Percentiles rank a stretch among this genome's conserved stretches.
These are phyloP conservation scores for Nephromyces sp. DNA, from an alignment of 169 alveolate genomes.

Conservation along the genomic window DNA sequence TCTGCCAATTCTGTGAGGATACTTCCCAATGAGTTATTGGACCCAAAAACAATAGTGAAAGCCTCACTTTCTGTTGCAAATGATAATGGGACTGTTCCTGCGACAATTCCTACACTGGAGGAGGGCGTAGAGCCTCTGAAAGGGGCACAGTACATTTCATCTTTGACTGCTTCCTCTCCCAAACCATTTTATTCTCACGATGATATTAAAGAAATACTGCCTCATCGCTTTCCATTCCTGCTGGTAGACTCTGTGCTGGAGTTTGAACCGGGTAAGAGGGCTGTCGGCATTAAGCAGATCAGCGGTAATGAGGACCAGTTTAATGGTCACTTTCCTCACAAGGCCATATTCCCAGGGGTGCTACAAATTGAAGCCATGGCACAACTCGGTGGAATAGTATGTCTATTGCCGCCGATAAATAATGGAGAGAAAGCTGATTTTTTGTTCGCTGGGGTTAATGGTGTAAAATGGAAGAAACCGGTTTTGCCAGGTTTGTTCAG, in stretches of 20 bases:
- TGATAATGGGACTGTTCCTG: too few species aligned
- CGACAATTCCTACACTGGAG: too few species aligned
- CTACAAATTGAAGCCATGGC: conserved; percentile 53
- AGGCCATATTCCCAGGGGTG: conserved; percentile 52
- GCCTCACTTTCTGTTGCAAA: too few species aligned
- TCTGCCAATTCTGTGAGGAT: too few species aligned
- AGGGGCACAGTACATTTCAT: too few species aligned
- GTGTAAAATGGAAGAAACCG: conserved; percentile 51
- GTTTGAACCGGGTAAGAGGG: conserved; percentile 38
- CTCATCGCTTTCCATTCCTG: conserved; percentile 53
- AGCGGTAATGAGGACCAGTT: conserved; percentile 42
- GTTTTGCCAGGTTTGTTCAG: conserved; percentile 43
- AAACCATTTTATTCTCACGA: too few species aligned
- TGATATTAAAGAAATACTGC: conserved; percentile 34
- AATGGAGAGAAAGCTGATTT: conserved; percentile 34
- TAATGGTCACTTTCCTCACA: conserved; percentile 49
- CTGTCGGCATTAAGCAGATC: conserved; percentile 47
- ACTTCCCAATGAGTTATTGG: too few species aligned
- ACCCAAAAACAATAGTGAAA: too few species aligned
- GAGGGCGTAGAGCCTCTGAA: too few species aligned
- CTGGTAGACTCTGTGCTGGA: conserved; percentile 46
- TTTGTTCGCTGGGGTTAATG: conserved; percentile 52
- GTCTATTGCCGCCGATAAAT: conserved; percentile 37
- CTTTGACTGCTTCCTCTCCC: too few species aligned
- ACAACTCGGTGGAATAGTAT: conserved; percentile 49